Conservation (phyloP, 73 alveolate species). For the Paramecium primaurelia region DNA sequence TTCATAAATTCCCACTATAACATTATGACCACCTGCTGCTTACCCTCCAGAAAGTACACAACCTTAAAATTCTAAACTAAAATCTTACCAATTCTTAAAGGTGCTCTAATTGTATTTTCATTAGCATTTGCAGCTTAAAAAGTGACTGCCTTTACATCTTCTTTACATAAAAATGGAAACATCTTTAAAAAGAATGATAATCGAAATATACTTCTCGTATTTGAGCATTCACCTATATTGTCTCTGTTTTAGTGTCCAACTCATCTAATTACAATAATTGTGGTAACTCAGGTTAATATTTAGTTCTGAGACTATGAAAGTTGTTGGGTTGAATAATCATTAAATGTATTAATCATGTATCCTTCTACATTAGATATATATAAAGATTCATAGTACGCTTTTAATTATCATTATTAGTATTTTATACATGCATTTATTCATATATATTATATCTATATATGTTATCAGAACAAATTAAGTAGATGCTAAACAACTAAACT, state of each 20-base stretch:
- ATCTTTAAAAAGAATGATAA: neutral
- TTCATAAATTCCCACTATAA: constrained; percentile 94
- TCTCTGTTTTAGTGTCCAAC: neutral
- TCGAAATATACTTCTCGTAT: neutral
- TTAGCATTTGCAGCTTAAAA: neutral
- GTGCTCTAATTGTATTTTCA: constrained; percentile 30
- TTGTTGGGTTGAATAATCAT: constrained; percentile 14
- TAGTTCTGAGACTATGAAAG: constrained; percentile 14
- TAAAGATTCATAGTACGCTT: neutral
- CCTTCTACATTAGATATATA: neutral
- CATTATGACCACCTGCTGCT: constrained; percentile 99
- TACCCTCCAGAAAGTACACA: constrained; percentile 88
- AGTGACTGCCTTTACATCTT: neutral
- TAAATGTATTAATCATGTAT: neutral
- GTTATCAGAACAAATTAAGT: neutral
- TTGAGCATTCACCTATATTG: neutral
- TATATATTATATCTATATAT: neutral
- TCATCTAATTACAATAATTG: constrained; percentile 11
- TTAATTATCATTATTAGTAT: neutral
- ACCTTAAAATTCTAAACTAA: neutral
- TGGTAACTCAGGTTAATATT: constrained; percentile 24
- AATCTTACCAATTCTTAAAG: constrained; percentile 9
- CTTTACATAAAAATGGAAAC: constrained; percentile 19
- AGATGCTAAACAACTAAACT: neutral
- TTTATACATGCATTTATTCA: neutral